These are phyloP conservation scores for Tilletia indica DNA, from an alignment of 1,284 basidiomycete genomes.

Conservation along the genomic window DNA sequence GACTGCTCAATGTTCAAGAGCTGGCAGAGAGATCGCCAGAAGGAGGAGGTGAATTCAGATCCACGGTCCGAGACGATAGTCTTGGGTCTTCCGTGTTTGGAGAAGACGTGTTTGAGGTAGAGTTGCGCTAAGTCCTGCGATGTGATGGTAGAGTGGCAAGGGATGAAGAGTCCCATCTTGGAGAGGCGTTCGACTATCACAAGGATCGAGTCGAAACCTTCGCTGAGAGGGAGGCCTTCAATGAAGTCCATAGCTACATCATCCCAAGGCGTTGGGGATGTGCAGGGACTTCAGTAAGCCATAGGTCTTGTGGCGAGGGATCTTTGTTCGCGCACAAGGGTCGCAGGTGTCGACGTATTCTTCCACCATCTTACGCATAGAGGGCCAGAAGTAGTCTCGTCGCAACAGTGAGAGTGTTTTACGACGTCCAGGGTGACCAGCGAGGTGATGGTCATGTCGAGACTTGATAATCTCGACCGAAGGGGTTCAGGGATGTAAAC, in stretches of 20 bases:
- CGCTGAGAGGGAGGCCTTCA: constrained; percentile 52
- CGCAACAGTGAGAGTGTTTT: constrained; percentile 30
- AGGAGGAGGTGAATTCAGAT: too few species aligned
- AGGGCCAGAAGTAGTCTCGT: constrained; percentile 56
- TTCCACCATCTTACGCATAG: constrained; percentile 50
- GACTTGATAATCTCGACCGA: constrained; percentile 1
- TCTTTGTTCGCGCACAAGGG: constrained; percentile 58
- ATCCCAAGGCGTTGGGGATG: constrained; percentile 56
- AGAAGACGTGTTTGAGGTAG: constrained; percentile 51
- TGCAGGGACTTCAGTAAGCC: constrained; percentile 58
- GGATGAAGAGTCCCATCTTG: constrained; percentile 61
- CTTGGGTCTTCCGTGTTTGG: constrained; percentile 45
- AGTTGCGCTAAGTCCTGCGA: constrained; percentile 44
- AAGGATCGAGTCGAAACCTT: constrained; percentile 57
- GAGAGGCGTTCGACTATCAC: constrained; percentile 57
- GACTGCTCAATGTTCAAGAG: too few species aligned
- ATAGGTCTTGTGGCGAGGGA: constrained; percentile 28
- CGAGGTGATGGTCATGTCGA: background rate
- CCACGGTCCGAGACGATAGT: too few species aligned
- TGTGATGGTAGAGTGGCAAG: constrained; percentile 58
- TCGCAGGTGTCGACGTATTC: constrained; percentile 58
- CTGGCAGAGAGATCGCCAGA: too few species aligned
- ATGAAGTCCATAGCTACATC: constrained; percentile 61
- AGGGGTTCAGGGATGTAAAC: background rate
- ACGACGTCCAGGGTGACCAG: constrained; percentile 11